phyloP scores from a whole-genome alignment of 163 green algal genomes.

The Chlamydomonas reinhardtii region DNA sequence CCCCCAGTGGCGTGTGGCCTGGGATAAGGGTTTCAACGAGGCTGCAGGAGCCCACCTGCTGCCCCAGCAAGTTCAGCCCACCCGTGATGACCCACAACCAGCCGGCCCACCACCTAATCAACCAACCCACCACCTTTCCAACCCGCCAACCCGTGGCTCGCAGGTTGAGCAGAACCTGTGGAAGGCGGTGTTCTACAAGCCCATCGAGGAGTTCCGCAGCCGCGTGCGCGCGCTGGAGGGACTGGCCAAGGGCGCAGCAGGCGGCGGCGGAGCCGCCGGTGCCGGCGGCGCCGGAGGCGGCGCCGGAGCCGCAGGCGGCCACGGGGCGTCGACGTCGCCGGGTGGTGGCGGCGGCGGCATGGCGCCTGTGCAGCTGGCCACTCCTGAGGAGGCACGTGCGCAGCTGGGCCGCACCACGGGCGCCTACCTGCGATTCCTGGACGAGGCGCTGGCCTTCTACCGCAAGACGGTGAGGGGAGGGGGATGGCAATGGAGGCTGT shows the following conservation, averaged over 20 bases:
- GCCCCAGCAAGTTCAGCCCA: too few species aligned
- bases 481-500: too few species aligned
- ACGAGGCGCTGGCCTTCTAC: conserved; percentile 77
- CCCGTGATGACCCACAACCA: too few species aligned
- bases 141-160: too few species aligned
- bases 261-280: not conserved
- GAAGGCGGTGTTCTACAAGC: conserved; percentile 78
- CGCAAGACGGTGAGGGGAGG: conserved; percentile 20
- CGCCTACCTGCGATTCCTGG: conserved; percentile 76
- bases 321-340: too few species aligned
- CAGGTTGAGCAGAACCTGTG: conserved; percentile 64
- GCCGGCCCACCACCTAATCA: too few species aligned
- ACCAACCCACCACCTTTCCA: too few species aligned
- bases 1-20: too few species aligned
- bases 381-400: conserved; percentile 37
- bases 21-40: too few species aligned
- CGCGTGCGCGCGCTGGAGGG: conserved; percentile 60
- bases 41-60: too few species aligned
- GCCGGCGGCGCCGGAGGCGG: not conserved
- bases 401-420: conserved; percentile 43
- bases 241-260: not conserved
- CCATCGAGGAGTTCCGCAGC: conserved; percentile 85
- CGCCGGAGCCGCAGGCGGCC: not conserved
- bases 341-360: not conserved
- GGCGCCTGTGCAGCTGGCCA: conserved; percentile 1